phyloP scores from a whole-genome alignment of 2,329 filamentous ascomycete genomes.

The Neospermospora avenae region DNA sequence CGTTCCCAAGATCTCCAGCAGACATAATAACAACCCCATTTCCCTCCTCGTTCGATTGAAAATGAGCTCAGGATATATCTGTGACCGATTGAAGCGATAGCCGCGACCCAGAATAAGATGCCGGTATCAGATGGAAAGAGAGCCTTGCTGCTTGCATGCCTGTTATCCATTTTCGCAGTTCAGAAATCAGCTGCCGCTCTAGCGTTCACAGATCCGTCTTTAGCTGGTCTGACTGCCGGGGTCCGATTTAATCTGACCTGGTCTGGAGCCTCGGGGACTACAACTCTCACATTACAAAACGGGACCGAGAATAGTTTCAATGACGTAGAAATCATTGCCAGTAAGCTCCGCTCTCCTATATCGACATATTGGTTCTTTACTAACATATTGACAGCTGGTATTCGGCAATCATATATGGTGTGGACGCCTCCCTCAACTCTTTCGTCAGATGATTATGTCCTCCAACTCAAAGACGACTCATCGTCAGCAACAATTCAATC shows the following conservation, averaged over 20 bases:
- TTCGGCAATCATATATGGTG: background rate
- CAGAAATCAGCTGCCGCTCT: constrained; percentile 3
- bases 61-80: background rate
- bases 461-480: constrained; percentile 6
- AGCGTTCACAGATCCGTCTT: constrained; percentile 6
- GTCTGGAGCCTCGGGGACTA: constrained; percentile 10
- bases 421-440: constrained; percentile 8
- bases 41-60: background rate
- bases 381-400: background rate
- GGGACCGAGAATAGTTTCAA: background rate
- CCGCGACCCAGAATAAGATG: background rate
- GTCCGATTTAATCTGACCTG: constrained; percentile 11
- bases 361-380: background rate
- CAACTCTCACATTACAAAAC: constrained; percentile 9
- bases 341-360: background rate
- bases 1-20: background rate
- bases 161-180: background rate
- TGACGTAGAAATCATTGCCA: constrained; percentile 6
- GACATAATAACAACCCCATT: background rate
- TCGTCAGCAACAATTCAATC: background rate
- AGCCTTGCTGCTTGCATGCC: background rate
- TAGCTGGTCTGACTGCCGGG: constrained; percentile 8
- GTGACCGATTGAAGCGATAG: background rate
- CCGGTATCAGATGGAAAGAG: background rate
- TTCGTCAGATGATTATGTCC: background rate